phyloP scores from a whole-genome alignment of 2,329 filamentous ascomycete species.

The Moelleriella libera region DNA sequence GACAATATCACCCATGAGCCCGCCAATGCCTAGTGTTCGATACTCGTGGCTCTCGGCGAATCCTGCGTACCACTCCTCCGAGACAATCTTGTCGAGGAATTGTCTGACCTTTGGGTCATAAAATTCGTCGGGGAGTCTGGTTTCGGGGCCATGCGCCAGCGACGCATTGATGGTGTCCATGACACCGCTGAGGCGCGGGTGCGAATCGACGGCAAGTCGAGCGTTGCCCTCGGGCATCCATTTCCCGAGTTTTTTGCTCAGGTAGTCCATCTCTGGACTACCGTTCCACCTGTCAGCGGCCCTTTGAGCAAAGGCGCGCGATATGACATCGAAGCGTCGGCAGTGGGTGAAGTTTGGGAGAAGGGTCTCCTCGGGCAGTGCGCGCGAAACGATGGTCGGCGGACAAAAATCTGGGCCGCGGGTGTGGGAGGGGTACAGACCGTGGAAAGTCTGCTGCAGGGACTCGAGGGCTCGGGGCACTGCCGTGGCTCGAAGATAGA shows the following conservation, averaged over 20 bases:
- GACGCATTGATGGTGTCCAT: conserved; percentile 92
- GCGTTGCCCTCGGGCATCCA: conserved; percentile 67
- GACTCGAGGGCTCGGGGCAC: conserved; percentile 66
- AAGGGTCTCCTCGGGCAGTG: conserved; percentile 58
- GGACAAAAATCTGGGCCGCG: conserved; percentile 35
- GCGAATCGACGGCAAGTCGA: conserved; percentile 67
- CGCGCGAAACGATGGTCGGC: conserved; percentile 51
- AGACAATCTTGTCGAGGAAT: conserved; percentile 60
- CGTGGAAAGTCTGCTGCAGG: conserved; percentile 60
- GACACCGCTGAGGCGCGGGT: conserved; percentile 73
- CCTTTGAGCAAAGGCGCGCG: conserved; percentile 56
- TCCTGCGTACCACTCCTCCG: conserved; percentile 88
- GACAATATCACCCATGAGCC: conserved; percentile 70
- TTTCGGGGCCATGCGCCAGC: conserved; percentile 60
- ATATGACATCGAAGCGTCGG: conserved; percentile 54
- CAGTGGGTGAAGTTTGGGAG: conserved; percentile 69
- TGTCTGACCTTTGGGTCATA: conserved; percentile 61
- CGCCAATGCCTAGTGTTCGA: conserved; percentile 76
- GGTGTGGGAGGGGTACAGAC: conserved; percentile 50
- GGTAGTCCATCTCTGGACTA: conserved; percentile 68
- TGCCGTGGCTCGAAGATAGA: conserved; percentile 63
- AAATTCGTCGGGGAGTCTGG: conserved; percentile 69
- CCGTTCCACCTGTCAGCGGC: conserved; percentile 62
- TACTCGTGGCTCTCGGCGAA: conserved; percentile 79
- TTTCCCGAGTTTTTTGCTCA: conserved; percentile 63